Percentiles rank a stretch among this genome's conserved stretches.
Evolutionary conservation across 257 asterid species (phyloP).

Genomic region (Fraxinus americana): DNA sequence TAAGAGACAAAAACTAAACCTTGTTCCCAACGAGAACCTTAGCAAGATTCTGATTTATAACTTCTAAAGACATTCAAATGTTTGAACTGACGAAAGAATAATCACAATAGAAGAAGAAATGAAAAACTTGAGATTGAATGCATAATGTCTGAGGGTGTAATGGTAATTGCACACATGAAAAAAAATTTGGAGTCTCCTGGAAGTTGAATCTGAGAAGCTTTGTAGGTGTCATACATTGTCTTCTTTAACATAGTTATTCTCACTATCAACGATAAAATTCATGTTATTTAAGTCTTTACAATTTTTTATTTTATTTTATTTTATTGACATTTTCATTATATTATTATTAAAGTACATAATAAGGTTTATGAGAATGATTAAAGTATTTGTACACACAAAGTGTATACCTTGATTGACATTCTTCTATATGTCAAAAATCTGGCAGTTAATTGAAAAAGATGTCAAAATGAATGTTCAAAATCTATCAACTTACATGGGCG

Average conservation of each 20-base stretch:
- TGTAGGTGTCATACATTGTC: conserved; percentile 28
- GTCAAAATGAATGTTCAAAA: too few species aligned
- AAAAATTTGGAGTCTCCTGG: conserved; percentile 3
- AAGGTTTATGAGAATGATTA: background rate
- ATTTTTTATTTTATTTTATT: background rate
- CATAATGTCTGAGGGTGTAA: background rate
- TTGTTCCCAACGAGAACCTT: conserved; percentile 53
- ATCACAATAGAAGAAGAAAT: background rate
- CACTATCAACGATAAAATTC: conserved; percentile 1
- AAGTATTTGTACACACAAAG: too few species aligned
- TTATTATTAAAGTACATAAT: background rate
- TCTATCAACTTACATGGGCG: too few species aligned
- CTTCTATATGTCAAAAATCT: too few species aligned
- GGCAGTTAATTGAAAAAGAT: too few species aligned
- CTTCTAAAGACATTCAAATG: conserved; percentile 23
- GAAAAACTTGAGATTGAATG: background rate
- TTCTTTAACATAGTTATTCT: conserved; percentile 31
- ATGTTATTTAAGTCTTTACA: background rate
- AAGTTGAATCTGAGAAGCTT: background rate
- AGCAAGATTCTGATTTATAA: conserved; percentile 39
- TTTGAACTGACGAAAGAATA: background rate
- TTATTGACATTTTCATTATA: background rate
- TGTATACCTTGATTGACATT: too few species aligned
- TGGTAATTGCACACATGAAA: conserved; percentile 16
- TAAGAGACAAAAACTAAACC: conserved; percentile 35